Evolutionary conservation across 75 land plant genomes (phyloP).

Genomic region (Sequoiadendron giganteum): DNA sequence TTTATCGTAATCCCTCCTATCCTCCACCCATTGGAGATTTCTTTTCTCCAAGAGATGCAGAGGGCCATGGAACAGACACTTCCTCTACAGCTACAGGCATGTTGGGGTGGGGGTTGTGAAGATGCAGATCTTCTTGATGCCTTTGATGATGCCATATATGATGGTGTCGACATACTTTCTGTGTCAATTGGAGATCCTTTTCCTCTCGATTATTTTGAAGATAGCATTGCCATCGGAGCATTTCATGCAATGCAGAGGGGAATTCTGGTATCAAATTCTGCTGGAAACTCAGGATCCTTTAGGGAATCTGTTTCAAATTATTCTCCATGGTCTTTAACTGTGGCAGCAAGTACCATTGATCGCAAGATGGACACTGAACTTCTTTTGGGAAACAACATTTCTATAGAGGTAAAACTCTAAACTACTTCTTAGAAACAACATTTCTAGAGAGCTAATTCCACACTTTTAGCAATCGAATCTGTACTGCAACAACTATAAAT

Average conservation of each 20-base stretch:
- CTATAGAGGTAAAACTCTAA: conserved; percentile 7
- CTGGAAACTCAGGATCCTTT: conserved; percentile 45
- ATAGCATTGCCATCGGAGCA: conserved; percentile 35
- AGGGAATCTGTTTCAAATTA: conserved; percentile 19
- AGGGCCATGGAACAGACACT: conserved; percentile 42
- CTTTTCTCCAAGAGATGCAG: not conserved
- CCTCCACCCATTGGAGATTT: not conserved
- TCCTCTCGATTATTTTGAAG: conserved; percentile 40
- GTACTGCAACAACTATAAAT: too few relatives aligned
- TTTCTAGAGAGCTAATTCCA: too few relatives aligned
- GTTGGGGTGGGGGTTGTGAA: conserved; percentile 71
- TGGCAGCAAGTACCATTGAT: conserved; percentile 44
- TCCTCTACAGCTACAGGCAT: conserved; percentile 30
- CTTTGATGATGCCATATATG: conserved; percentile 57
- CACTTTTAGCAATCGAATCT: too few relatives aligned
- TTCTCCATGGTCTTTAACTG: conserved; percentile 59
- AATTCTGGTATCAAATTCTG: conserved; percentile 31
- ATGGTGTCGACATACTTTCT: conserved; percentile 70
- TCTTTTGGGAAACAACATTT: conserved; percentile 10
- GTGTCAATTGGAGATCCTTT: conserved; percentile 51
- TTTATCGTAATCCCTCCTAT: not conserved
- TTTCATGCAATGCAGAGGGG: conserved; percentile 37
- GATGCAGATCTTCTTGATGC: conserved; percentile 80
- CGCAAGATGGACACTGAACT: conserved; percentile 12
- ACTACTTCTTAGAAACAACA: too few relatives aligned